Conservation (phyloP, 2,329 filamentous ascomycete species). For the Pseudofabraea citricarpa region DNA sequence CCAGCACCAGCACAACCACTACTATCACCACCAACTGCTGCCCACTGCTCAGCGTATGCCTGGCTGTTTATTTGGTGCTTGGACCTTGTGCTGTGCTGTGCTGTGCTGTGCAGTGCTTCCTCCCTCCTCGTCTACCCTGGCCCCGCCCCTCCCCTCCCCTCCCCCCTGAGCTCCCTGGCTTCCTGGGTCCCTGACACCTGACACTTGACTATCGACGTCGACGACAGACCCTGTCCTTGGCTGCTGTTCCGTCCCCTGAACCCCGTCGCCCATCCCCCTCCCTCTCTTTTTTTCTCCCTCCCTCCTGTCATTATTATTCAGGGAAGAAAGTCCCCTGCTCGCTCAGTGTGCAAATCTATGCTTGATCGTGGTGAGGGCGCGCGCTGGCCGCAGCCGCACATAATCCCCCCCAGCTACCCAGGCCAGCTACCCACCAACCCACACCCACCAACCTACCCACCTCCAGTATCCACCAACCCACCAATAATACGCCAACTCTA, state of each 20-base stretch:
- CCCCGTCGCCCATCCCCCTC: background rate
- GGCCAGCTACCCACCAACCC: background rate
- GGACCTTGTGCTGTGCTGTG: too few relatives aligned
- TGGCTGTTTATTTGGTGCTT: too few relatives aligned
- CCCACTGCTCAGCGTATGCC: background rate
- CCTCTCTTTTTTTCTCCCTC: background rate
- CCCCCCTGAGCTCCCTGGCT: too few relatives aligned
- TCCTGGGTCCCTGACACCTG: background rate
- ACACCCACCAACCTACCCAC: background rate
- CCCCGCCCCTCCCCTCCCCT: too few relatives aligned
- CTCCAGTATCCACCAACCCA: background rate
- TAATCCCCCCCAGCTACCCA: background rate
- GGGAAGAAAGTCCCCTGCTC: too few relatives aligned
- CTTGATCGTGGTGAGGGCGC: slow-evolving; percentile 1
- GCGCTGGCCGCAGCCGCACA: slow-evolving; percentile 2
- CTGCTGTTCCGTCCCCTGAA: background rate
- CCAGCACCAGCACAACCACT: too few relatives aligned
- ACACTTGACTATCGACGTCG: too few relatives aligned
- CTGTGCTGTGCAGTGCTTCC: too few relatives aligned
- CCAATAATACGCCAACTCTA: too few relatives aligned
- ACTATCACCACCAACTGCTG: background rate
- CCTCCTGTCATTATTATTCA: too few relatives aligned
- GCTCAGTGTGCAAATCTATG: background rate
- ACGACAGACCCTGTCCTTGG: too few relatives aligned
- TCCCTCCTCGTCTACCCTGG: too few relatives aligned